phyloP scores from a whole-genome alignment of 1,139 yeast species.

The Tardiomyces digboiensis region DNA sequence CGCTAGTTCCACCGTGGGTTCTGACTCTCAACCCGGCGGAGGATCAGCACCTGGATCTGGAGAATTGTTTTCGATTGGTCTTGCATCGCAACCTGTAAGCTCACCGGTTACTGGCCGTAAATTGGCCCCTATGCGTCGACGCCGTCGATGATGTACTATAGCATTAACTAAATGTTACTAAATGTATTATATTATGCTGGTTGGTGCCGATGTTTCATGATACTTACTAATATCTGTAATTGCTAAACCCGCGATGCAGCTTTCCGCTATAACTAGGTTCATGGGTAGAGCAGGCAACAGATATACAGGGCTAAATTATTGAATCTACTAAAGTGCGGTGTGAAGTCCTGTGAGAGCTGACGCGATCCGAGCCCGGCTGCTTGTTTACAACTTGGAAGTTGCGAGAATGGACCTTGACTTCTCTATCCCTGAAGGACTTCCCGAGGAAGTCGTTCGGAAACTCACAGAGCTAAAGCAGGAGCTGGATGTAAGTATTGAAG shows the following conservation, averaged over 20 bases:
- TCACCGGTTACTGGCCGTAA: background rate
- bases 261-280: too few species aligned
- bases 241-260: too few species aligned
- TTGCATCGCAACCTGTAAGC: background rate
- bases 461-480: constrained; percentile 40
- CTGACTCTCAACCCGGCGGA: background rate
- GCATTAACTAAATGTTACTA: too few species aligned
- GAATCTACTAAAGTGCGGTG: too few species aligned
- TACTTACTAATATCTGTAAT: too few species aligned
- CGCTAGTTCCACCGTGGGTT: background rate
- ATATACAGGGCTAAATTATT: too few species aligned
- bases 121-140: background rate
- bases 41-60: background rate
- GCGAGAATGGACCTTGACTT: constrained; percentile 25
- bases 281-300: too few species aligned
- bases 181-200: too few species aligned
- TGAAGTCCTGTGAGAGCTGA: too few species aligned
- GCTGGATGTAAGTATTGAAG: constrained; percentile 19
- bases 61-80: background rate
- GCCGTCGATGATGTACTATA: constrained; percentile 1
- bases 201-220: too few species aligned
- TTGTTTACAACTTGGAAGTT: background rate
- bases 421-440: constrained; percentile 33
- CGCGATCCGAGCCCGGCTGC: too few species aligned
- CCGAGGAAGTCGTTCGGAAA: constrained; percentile 27